A percentile compares a stretch with the other conserved stretches of the same genome.
These are phyloP conservation scores for Lactifluus piperatus DNA, from an alignment of 768 basidiomycete genomes.

Conservation along the genomic window DNA sequence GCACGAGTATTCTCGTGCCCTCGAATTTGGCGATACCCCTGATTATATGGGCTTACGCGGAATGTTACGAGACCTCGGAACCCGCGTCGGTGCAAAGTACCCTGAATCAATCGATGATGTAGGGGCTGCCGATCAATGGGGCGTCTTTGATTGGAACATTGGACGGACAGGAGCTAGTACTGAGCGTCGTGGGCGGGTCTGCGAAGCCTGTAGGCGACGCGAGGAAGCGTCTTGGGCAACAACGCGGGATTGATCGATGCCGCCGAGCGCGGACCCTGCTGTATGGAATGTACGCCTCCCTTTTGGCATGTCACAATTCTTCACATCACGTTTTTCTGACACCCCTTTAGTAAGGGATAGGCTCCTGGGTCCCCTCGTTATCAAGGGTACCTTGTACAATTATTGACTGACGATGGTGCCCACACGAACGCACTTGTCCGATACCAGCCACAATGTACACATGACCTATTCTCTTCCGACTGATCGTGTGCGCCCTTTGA, in stretches of 20 bases:
- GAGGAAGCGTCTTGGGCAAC: conserved; percentile 18
- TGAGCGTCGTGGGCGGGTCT: conserved; percentile 15
- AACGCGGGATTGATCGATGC: conserved; percentile 9
- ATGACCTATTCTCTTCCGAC: conserved; percentile 11
- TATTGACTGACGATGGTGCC: conserved; percentile 4
- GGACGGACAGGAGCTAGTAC: conserved; percentile 4
- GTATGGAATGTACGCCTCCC: conserved; percentile 14
- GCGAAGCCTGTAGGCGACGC: conserved; percentile 19
- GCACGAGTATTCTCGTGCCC: conserved; percentile 66
- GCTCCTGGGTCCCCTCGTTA: conserved; percentile 11
- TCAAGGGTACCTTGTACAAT: conserved; percentile 13
- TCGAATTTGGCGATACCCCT: conserved; percentile 83
- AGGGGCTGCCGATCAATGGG: conserved; percentile 12
- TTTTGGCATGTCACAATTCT: background rate
- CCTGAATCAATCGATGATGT: conserved; percentile 10
- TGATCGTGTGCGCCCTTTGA: background rate
- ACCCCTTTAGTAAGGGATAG: conserved; percentile 9
- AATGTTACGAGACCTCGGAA: conserved; percentile 47
- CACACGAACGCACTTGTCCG: background rate
- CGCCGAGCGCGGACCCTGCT: conserved; percentile 2
- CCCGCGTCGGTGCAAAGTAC: conserved; percentile 20
- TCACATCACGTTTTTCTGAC: conserved; percentile 15
- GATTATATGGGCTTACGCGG: conserved; percentile 79
- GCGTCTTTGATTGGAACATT: conserved; percentile 20
- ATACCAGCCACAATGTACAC: conserved; percentile 11